Conservation (phyloP, 2,329 filamentous ascomycete species). For the Sporothrix brunneoviolacea region DNA sequence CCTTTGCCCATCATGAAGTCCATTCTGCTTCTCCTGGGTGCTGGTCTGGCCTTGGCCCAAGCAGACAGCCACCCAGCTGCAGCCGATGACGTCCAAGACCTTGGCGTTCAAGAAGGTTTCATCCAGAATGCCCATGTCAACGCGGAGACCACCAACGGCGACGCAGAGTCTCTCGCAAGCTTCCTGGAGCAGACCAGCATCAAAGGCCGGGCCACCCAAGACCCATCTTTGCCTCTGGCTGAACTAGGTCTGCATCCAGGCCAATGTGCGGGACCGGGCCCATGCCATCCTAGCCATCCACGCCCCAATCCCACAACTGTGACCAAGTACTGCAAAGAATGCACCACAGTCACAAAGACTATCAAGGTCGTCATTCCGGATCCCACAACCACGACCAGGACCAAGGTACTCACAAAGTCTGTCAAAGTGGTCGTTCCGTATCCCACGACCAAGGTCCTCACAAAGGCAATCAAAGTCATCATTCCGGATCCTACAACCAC, state of each 20-base stretch:
- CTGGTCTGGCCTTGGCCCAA: conserved; percentile 10
- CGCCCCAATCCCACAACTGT: neutral
- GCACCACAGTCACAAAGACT: conserved; percentile 7
- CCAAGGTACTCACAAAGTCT: neutral
- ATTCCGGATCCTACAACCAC: conserved; percentile 10
- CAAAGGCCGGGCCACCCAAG: neutral
- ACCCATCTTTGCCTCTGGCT: neutral
- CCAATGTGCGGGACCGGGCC: too few relatives aligned
- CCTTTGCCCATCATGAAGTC: conserved; percentile 17
- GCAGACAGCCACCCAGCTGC: too few relatives aligned
- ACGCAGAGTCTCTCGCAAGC: too few relatives aligned
- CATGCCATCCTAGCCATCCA: neutral
- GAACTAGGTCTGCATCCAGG: conserved; percentile 1
- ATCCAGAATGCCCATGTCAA: too few relatives aligned
- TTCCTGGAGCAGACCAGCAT: neutral
- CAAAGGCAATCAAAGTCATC: conserved; percentile 1
- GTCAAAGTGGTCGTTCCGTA: too few relatives aligned
- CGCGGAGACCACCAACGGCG: too few relatives aligned
- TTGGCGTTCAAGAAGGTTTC: too few relatives aligned
- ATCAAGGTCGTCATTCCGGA: conserved; percentile 6
- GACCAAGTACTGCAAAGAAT: neutral
- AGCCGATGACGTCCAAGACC: too few relatives aligned
- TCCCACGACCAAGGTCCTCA: conserved; percentile 3
- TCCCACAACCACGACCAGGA: conserved; percentile 5
- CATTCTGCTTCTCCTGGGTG: conserved; percentile 12